Percentiles rank a stretch among this genome's conserved stretches.
Conservation (phyloP, 169 alveolate species). For the Besnoitia besnoiti region DNA sequence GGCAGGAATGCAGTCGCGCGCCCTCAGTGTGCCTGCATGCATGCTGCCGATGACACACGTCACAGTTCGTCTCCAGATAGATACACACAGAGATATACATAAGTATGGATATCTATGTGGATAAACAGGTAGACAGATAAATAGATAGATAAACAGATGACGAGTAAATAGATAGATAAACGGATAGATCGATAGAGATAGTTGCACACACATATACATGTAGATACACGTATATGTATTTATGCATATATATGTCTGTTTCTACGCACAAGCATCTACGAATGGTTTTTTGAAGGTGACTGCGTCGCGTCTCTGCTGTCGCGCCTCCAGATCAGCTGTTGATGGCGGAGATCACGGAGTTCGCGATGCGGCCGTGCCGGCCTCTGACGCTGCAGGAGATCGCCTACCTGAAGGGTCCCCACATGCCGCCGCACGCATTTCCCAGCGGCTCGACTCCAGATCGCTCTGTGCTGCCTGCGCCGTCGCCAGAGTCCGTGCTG, state of each 20-base stretch:
- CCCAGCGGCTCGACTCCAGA: not conserved
- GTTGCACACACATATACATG: not conserved
- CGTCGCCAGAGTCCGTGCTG: not conserved
- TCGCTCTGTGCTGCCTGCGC: not conserved
- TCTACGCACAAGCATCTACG: not conserved
- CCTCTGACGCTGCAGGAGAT: slow-evolving; percentile 35
- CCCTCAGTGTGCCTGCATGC: no score
- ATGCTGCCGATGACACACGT: no score
- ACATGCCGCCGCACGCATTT: not conserved
- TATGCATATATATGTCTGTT: not conserved
- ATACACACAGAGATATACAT: no score
- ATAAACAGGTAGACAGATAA: no score
- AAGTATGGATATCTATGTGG: no score
- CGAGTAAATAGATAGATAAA: no score
- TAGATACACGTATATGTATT: not conserved
- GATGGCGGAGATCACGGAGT: slow-evolving; percentile 36
- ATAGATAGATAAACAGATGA: no score
- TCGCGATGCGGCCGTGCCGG: slow-evolving; percentile 26
- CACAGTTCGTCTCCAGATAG: no score
- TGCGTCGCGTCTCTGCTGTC: not conserved
- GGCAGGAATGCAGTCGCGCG: no score
- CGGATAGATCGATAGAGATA: no score
- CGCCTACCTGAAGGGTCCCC: slow-evolving; percentile 25
- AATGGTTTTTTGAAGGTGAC: not conserved
- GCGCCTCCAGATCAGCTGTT: slow-evolving; percentile 36